Evolutionary conservation across 1,139 yeast genomes (phyloP).

Genomic region (Yamadazyma friedrichii): DNA sequence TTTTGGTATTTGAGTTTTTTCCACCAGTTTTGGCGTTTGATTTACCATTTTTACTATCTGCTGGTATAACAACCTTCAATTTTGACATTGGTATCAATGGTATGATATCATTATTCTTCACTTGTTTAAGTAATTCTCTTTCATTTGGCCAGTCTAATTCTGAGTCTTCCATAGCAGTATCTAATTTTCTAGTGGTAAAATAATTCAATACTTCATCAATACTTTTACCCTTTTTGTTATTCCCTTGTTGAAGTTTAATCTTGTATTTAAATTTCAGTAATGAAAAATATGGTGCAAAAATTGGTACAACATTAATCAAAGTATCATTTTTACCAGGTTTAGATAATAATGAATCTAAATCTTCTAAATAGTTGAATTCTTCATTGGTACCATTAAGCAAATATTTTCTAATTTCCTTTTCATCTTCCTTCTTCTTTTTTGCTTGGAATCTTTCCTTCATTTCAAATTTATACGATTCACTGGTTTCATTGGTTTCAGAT

Average conservation of each 20-base stretch:
- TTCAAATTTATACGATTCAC: conserved; percentile 20
- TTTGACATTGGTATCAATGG: conserved; percentile 40
- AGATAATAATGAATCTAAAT: conserved; percentile 38
- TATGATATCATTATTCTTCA: conserved; percentile 52
- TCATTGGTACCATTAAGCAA: conserved; percentile 35
- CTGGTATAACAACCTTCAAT: conserved; percentile 37
- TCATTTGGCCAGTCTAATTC: conserved; percentile 73
- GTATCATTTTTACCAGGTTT: conserved; percentile 46
- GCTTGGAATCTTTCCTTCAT: conserved; percentile 30
- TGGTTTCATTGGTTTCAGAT: conserved; percentile 14
- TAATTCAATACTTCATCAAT: conserved; percentile 64
- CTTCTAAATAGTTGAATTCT: conserved; percentile 33
- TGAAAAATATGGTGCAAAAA: conserved; percentile 92
- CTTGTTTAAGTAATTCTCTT: conserved; percentile 52
- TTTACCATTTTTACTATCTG: conserved; percentile 6
- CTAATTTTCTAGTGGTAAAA: conserved; percentile 55
- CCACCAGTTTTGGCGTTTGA: conserved; percentile 3
- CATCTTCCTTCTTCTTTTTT: conserved; percentile 48
- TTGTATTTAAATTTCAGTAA: conserved; percentile 75
- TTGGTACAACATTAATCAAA: conserved; percentile 66
- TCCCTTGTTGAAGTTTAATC: conserved; percentile 84
- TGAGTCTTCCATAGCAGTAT: conserved; percentile 46
- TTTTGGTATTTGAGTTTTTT: neutral
- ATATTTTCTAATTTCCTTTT: conserved; percentile 50
- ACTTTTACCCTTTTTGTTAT: conserved; percentile 85